A percentile compares a stretch with the other conserved stretches of the same genome.
Evolutionary conservation across 1,139 yeast species (phyloP).

Genomic region (Pichia sp.): DNA sequence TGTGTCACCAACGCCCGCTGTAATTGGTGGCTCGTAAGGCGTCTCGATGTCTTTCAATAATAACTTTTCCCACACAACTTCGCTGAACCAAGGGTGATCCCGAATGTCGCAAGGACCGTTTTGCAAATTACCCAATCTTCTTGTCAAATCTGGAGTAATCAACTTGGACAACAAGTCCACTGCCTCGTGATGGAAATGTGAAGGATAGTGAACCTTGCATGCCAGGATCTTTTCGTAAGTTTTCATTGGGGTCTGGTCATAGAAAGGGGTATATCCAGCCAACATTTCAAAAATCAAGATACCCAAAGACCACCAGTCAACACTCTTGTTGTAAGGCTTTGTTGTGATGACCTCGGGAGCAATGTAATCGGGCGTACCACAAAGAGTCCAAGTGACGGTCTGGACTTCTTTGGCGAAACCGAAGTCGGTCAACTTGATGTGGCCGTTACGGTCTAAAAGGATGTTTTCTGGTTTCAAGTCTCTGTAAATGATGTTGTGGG

Average conservation of each 20-base stretch:
- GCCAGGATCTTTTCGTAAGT: constrained; percentile 90
- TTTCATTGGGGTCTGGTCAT: constrained; percentile 93
- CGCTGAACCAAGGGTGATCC: constrained; percentile 89
- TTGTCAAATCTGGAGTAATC: constrained; percentile 83
- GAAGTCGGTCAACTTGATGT: constrained; percentile 88
- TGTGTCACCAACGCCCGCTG: constrained; percentile 93
- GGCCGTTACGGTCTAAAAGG: constrained; percentile 85
- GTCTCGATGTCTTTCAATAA: constrained; percentile 88
- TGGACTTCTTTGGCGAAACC: constrained; percentile 95
- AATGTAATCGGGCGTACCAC: constrained; percentile 97
- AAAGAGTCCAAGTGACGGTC: constrained; percentile 90
- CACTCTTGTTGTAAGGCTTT: constrained; percentile 92
- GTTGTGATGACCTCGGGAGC: constrained; percentile 98
- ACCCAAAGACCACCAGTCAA: constrained; percentile 98
- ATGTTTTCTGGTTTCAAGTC: constrained; percentile 97
- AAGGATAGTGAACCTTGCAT: constrained; percentile 82
- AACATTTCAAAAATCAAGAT: constrained; percentile 91
- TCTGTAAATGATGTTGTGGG: constrained; percentile 85
- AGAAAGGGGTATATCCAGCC: constrained; percentile 97
- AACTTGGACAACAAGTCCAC: constrained; percentile 72
- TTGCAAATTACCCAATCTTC: constrained; percentile 84
- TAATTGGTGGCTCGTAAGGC: constrained; percentile 98
- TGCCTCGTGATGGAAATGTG: constrained; percentile 81
- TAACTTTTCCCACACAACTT: constrained; percentile 93
- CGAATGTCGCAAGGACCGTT: constrained; percentile 87